These are phyloP conservation scores for Coemansia sp. DNA, from an alignment of 192 early-diverging fungal species.

Conservation along the genomic window DNA sequence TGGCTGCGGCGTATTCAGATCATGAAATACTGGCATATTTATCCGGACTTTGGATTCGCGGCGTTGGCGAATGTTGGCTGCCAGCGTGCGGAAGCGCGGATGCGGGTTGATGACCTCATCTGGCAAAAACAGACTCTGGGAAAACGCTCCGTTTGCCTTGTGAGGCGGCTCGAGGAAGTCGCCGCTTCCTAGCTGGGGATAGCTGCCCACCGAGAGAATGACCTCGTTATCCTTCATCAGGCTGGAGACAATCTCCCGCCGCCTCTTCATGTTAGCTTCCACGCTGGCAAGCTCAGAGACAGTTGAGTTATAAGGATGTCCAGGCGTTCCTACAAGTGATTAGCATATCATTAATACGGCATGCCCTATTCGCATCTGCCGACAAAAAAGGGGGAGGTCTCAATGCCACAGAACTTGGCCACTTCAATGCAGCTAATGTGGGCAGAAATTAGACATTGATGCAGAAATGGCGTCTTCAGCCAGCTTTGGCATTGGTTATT, in stretches of 20 bases:
- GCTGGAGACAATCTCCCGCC: conserved; percentile 67
- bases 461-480: conserved; percentile 19
- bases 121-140: conserved; percentile 86
- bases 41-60: conserved; percentile 93
- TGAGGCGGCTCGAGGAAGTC: conserved; percentile 72
- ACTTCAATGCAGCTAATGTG: neutral
- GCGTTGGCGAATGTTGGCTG: conserved; percentile 89
- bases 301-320: conserved; percentile 81
- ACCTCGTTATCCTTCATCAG: conserved; percentile 70
- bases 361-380: no score
- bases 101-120: conserved; percentile 94
- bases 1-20: conserved; percentile 82
- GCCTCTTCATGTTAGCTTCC: conserved; percentile 83
- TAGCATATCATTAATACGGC: neutral
- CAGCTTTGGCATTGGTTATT: conserved; percentile 4
- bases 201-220: conserved; percentile 80
- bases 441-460: conserved; percentile 1
- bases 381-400: no score
- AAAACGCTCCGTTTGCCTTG: conserved; percentile 65
- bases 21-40: conserved; percentile 94
- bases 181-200: conserved; percentile 83
- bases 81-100: conserved; percentile 87
- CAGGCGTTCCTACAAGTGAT: conserved; percentile 69
- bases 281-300: conserved; percentile 77
- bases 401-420: neutral